Evolutionary conservation across 2,329 filamentous ascomycete species (phyloP).

Genomic region (Lachnum nothofagi): DNA sequence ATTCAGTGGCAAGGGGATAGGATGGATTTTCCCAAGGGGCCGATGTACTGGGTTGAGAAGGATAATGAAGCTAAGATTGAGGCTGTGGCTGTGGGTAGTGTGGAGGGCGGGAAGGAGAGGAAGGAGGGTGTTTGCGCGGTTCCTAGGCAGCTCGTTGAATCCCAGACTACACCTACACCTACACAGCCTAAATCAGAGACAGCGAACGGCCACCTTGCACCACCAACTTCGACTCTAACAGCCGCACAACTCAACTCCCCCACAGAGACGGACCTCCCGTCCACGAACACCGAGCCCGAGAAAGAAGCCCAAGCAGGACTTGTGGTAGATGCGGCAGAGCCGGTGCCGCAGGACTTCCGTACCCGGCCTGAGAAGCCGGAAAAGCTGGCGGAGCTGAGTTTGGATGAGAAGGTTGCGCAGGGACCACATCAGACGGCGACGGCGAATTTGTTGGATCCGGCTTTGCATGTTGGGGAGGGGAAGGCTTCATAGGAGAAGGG

Average conservation of each 20-base stretch:
- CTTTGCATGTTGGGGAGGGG: background rate
- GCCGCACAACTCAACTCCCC: conserved; percentile 13
- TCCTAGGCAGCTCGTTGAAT: too few species aligned
- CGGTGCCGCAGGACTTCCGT: conserved; percentile 23
- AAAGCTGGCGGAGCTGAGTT: conserved; percentile 4
- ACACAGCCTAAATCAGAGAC: background rate
- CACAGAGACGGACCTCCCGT: conserved; percentile 7
- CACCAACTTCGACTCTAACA: background rate
- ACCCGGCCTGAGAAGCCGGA: conserved; percentile 20
- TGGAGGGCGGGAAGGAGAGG: conserved; percentile 40
- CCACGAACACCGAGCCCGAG: conserved; percentile 1
- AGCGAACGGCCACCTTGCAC: conserved; percentile 6
- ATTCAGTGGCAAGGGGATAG: conserved; percentile 49
- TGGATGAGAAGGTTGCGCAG: conserved; percentile 17
- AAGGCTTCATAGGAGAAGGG: background rate
- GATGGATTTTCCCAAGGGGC: conserved; percentile 51
- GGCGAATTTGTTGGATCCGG: conserved; percentile 18
- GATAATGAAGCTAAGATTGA: conserved; percentile 39
- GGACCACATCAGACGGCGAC: conserved; percentile 9
- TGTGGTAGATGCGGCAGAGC: conserved; percentile 16
- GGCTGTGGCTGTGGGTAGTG: conserved; percentile 49
- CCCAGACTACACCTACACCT: too few species aligned
- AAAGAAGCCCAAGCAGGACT: conserved; percentile 20
- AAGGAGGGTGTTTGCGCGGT: conserved; percentile 34
- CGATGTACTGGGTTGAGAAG: conserved; percentile 51